phyloP scores from a whole-genome alignment of 2,329 filamentous ascomycete genomes.

The Pseudopithomyces chartarum region DNA sequence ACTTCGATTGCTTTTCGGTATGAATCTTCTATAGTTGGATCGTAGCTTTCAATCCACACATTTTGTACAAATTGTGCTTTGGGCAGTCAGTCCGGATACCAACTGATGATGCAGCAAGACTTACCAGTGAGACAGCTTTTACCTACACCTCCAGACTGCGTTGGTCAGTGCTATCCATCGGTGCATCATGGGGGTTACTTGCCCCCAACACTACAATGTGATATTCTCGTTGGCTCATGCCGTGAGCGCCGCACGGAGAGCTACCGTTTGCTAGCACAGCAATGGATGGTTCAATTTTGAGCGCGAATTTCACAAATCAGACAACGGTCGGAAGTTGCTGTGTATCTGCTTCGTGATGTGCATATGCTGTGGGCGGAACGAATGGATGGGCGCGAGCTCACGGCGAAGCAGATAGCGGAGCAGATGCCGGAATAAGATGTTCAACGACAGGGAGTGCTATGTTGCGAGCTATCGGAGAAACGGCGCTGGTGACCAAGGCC shows the following conservation, averaged over 20 bases:
- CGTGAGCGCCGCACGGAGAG: not conserved
- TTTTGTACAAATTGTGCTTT: constrained; percentile 75
- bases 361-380: too few relatives aligned
- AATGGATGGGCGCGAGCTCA: not conserved
- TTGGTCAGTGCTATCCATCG: constrained; percentile 28
- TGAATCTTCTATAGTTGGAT: constrained; percentile 67
- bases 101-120: constrained; percentile 20
- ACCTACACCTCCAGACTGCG: constrained; percentile 75
- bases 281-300: too few relatives aligned
- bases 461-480: constrained; percentile 21
- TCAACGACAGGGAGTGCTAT: constrained; percentile 18
- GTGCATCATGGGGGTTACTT: constrained; percentile 26
- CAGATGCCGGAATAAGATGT: not conserved
- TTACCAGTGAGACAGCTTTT: constrained; percentile 91
- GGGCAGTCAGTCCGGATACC: constrained; percentile 18
- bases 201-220: constrained; percentile 52
- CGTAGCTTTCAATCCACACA: constrained; percentile 71
- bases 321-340: too few relatives aligned
- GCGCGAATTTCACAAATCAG: too few relatives aligned
- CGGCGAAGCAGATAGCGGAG: constrained; percentile 21
- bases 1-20: constrained; percentile 70
- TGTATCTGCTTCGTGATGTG: too few relatives aligned
- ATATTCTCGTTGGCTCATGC: constrained; percentile 49
- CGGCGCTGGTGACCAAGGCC: constrained; percentile 15
- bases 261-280: too few relatives aligned